Evolutionary conservation across 192 early-diverging fungal species (phyloP), one percentile per base, ranked within the genome.

Genomic region (Pilobolus umbonatus): DNA sequence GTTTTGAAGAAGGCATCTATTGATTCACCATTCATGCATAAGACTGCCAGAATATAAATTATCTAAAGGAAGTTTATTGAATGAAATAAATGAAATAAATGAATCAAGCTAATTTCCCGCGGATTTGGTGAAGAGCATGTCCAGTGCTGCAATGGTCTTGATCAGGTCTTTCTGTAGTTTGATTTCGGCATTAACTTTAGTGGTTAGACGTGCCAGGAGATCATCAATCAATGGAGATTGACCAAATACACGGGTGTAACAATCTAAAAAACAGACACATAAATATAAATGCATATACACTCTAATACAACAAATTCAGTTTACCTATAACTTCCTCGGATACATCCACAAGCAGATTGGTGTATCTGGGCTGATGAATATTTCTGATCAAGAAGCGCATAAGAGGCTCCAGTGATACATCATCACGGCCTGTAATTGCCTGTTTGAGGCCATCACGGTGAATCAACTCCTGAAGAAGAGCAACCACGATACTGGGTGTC

Each of bases 401-500:
- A 31, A 97, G 65, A 8, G 93, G 90, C 61, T 91, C 89, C 57
- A 98, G 70, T 19, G 86, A 79, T 43, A 86, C 77, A 60, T 98
- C 96, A 61, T 96, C 91, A 30, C 96, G 75, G 48, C 90, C 92
- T 44, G 86, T 76, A 57, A 98, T 73, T 8, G 96, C 94, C 7
- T 71, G 65, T 39, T 65, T 75, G 24, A 98, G 76, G 14, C 81
- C 93, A 40, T 90, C 89, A 55, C 93, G 86, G 57, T 93, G 86
- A 39, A 93, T 78, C 26, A 98, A 78, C 71, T 98, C 96, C 63
- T 96, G 89, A 47, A 96, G 67, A 63, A 98, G 57, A 55, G 87
- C 81, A 21, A 89, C 81, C 1, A 90, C 80, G 1, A 90, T 78
- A 42, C 86, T 54, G 0, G 81, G 74, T 3, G 74, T 60, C 10